phyloP scores from a whole-genome alignment of 2,329 filamentous ascomycete genomes.

The Penicillium sp. region DNA sequence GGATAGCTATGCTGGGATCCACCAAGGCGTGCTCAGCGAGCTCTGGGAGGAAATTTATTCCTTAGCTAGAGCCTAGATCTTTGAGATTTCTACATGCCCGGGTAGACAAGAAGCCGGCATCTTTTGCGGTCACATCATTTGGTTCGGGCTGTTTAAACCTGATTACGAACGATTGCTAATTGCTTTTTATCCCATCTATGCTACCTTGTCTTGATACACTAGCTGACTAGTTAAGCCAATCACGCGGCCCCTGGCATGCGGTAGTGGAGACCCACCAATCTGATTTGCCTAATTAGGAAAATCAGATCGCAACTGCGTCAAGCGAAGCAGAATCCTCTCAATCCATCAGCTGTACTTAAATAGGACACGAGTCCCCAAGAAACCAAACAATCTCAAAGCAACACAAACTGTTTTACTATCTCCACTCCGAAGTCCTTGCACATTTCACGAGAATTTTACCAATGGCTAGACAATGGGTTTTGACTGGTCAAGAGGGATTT shows the following conservation, averaged over 20 bases:
- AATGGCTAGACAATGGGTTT: conserved; percentile 39
- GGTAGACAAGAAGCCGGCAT: too few relatives aligned
- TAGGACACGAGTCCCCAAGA: neutral
- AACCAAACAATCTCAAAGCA: neutral
- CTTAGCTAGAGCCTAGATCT: too few relatives aligned
- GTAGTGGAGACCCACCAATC: neutral
- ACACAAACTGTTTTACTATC: neutral
- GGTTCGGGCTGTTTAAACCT: too few relatives aligned
- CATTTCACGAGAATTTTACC: neutral
- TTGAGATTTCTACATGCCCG: too few relatives aligned
- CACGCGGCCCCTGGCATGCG: neutral
- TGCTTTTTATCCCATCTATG: too few relatives aligned
- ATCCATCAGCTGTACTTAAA: neutral
- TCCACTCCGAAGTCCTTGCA: neutral
- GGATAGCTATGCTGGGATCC: neutral
- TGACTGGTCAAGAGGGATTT: conserved; percentile 40
- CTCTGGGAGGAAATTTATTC: neutral
- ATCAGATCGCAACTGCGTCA: neutral
- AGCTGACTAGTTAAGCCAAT: too few relatives aligned
- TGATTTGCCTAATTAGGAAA: conserved; percentile 7
- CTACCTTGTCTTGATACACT: too few relatives aligned
- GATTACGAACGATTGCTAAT: too few relatives aligned
- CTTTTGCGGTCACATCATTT: too few relatives aligned
- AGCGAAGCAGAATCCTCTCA: neutral
- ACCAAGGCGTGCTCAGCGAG: neutral